Base-by-base conservation (phyloP, 2,329 filamentous ascomycete genomes). In the Colletotrichum nymphaeae region DNA sequence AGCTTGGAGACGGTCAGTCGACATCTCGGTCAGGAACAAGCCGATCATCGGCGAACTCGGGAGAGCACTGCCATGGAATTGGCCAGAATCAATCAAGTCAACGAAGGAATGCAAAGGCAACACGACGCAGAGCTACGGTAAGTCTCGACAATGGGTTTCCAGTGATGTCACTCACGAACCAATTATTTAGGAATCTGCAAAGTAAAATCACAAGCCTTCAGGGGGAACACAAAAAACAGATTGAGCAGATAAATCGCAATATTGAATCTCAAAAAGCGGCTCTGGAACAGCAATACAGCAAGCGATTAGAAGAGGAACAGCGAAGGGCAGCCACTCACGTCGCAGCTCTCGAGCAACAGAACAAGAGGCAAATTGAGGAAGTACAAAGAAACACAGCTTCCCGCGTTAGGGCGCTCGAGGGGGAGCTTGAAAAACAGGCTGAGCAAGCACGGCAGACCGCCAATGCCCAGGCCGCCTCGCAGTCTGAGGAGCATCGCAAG, bases 11-110 rank as follows among this genome's bases (percentile, higher is more conserved):
- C 86, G 5, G 81, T 91, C 12, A 83, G 87, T 66, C 84, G 84
- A n/a, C 86, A 88, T 68, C 81, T 94, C 22, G 91, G 93, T 22
- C 93, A 95, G 77, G 93, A 95, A 78, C 91, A 93, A 78, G 90
- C 91, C 7, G 92, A 95, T 74, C 92, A 94, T 80, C 88, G 89
- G 30, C 91, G 89, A 75, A 88, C 90, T 1, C 93, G 92, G 74
- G 91, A 93, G 71, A 86, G 86, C 2, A 85, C 83, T 22, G 81
- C 84, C 8, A 80, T 88, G 19, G 91, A 93, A 74, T 77, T 92
- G 26, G 77, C 82, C 3, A 83, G 90, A 52, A 86, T 93, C 62
- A 92, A 91, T 75, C 89, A 87, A 46, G 88, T 93, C 76, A 94
- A 94, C 69, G 92, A 96, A 63, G 89, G 89, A 8, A 84, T 95